phyloP scores from a whole-genome alignment of 331 rosid genomes.

The Quercus tomentella region DNA sequence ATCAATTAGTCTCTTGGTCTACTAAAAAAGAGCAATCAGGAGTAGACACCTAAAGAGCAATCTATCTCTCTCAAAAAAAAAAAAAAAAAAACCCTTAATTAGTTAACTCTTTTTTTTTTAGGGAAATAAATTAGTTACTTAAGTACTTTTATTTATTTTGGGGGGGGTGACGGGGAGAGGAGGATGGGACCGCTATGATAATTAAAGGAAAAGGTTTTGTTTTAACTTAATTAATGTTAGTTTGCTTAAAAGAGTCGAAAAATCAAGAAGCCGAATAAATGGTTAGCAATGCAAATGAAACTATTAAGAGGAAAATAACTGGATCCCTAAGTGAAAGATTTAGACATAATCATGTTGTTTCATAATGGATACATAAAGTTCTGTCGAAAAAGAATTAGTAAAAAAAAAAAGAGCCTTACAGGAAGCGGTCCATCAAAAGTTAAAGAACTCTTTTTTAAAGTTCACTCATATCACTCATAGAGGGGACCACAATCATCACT shows the following conservation, averaged over 20 bases:
- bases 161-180: no score
- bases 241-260: constrained; percentile 18
- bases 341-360: constrained; percentile 11
- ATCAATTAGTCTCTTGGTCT: no score
- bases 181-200: no score
- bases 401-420: background rate
- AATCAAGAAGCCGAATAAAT: constrained; percentile 12
- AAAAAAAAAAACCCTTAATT: no score
- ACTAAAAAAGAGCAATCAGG: no score
- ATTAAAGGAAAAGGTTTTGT: background rate
- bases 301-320: background rate
- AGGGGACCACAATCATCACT: constrained; percentile 60
- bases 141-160: no score
- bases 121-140: no score
- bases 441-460: constrained; percentile 24
- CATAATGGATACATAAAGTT: constrained; percentile 1
- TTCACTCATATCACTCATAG: background rate
- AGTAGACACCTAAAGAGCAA: no score
- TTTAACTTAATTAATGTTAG: background rate
- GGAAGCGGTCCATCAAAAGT: background rate
- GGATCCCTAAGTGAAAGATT: constrained; percentile 6
- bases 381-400: background rate
- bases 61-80: no score
- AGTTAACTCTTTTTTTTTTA: no score
- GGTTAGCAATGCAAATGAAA: background rate